A percentile compares a stretch with the other conserved stretches of the same genome.
Conservation (phyloP, 2,329 filamentous ascomycete genomes). For the Proliferodiscus dingleyae region DNA sequence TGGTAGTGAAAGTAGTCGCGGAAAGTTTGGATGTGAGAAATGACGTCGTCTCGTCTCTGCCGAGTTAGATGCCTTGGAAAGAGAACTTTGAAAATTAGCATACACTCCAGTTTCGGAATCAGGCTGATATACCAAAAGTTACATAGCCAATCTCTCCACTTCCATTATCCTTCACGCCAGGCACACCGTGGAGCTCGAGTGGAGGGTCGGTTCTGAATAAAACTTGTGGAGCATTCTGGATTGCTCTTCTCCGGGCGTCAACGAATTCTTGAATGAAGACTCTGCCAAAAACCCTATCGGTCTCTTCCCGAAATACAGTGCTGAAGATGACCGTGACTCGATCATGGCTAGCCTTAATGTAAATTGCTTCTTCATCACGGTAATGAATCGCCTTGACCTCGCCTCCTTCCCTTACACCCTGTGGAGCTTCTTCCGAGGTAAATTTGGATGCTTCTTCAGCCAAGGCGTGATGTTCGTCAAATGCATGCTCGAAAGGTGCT, state of each 20-base stretch:
- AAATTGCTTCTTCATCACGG: conserved; percentile 97
- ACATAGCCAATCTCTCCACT: conserved; percentile 93
- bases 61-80: conserved; percentile 92
- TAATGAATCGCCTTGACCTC: conserved; percentile 97
- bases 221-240: conserved; percentile 97
- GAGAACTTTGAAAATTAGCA: conserved; percentile 56
- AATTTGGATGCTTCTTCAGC: conserved; percentile 88
- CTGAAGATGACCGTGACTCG: conserved; percentile 98
- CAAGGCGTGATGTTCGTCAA: conserved; percentile 83
- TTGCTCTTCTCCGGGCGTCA: conserved; percentile 86
- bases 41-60: conserved; percentile 88
- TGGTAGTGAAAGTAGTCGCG: conserved; percentile 99
- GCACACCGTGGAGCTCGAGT: conserved; percentile 80
- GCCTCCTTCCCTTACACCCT: conserved; percentile 83
- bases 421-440: conserved; percentile 88
- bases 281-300: conserved; percentile 94
- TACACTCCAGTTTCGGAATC: conserved; percentile 12
- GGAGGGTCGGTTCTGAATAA: conserved; percentile 93
- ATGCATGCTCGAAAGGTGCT: conserved; percentile 94
- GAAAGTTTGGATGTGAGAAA: conserved; percentile 99
- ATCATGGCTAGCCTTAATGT: conserved; percentile 95
- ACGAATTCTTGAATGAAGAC: conserved; percentile 99
- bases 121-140: conserved; percentile 72
- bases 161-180: conserved; percentile 70
- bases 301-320: conserved; percentile 96